Conservation (phyloP, 345 rosid genomes). For the Arabidopsis suecica region DNA sequence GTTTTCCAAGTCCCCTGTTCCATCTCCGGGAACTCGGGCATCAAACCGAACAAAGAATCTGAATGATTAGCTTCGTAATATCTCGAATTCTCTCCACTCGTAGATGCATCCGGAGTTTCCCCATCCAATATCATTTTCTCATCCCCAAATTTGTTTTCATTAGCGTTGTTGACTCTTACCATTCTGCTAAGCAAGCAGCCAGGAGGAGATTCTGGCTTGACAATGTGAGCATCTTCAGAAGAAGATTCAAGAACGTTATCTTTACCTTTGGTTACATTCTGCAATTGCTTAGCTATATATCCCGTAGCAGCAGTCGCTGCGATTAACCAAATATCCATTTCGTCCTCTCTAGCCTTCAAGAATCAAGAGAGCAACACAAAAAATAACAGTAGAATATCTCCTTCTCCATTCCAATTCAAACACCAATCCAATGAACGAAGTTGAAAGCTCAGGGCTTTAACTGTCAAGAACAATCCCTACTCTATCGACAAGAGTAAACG, state of each 20-base stretch:
- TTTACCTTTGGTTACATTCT: constrained; percentile 52
- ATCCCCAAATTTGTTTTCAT: constrained; percentile 29
- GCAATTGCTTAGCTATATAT: constrained; percentile 63
- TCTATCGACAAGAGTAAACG: background rate
- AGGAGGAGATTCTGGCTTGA: constrained; percentile 34
- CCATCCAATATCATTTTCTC: constrained; percentile 1
- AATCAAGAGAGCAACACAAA: constrained; percentile 33
- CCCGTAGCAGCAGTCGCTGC: constrained; percentile 86
- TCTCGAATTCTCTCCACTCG: constrained; percentile 45
- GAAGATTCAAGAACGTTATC: constrained; percentile 38
- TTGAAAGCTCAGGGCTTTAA: constrained; percentile 24
- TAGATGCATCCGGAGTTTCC: constrained; percentile 37
- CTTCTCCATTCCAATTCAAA: constrained; percentile 17
- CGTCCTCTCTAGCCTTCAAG: constrained; percentile 14
- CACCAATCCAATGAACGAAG: constrained; percentile 23
- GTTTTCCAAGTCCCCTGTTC: constrained; percentile 19
- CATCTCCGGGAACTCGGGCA: constrained; percentile 32
- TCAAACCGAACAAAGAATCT: constrained; percentile 40
- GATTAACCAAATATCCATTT: constrained; percentile 81
- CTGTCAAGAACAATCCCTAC: constrained; percentile 11
- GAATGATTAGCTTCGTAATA: constrained; percentile 42
- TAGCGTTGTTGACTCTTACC: constrained; percentile 6
- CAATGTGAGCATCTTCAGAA: constrained; percentile 40
- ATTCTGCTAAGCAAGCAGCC: constrained; percentile 38
- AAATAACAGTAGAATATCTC: constrained; percentile 16